Evolutionary conservation across 2,329 filamentous ascomycete genomes (phyloP).

Genomic region (Xylaria sp.): DNA sequence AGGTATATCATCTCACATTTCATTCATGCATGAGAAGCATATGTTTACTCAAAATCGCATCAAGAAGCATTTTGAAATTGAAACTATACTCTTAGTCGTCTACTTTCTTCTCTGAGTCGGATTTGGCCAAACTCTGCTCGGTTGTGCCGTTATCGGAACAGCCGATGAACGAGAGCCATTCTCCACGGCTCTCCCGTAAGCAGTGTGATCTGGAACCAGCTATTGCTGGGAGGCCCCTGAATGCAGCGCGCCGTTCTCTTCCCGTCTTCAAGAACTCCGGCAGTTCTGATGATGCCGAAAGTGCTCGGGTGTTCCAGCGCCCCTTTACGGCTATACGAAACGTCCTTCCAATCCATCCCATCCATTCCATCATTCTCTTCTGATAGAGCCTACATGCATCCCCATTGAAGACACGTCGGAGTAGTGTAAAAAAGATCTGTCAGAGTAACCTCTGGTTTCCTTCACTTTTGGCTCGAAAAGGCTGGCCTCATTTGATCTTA

Average conservation of each 20-base stretch:
- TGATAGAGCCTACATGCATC: conserved; percentile 36
- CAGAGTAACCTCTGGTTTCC: conserved; percentile 11
- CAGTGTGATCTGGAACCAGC: conserved; percentile 9
- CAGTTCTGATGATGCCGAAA: conserved; percentile 24
- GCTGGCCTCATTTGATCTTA: not conserved
- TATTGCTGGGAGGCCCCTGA: not conserved
- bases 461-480: not conserved
- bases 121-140: conserved; percentile 12
- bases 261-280: conserved; percentile 36
- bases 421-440: conserved; percentile 44
- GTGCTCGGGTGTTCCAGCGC: conserved; percentile 11
- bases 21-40: not conserved
- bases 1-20: not conserved
- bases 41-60: conserved; percentile 2
- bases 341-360: conserved; percentile 6
- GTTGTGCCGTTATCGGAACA: conserved; percentile 11
- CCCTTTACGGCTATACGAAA: conserved; percentile 14
- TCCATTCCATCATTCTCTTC: conserved; percentile 28
- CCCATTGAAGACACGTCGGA: conserved; percentile 26
- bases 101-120: conserved; percentile 23
- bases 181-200: conserved; percentile 11
- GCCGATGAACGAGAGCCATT: conserved; percentile 34
- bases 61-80: conserved; percentile 12
- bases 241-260: conserved; percentile 13
- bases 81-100: conserved; percentile 17